Evolutionary conservation across 305 asterid species (phyloP).

Genomic region (Striga hermonthica): DNA sequence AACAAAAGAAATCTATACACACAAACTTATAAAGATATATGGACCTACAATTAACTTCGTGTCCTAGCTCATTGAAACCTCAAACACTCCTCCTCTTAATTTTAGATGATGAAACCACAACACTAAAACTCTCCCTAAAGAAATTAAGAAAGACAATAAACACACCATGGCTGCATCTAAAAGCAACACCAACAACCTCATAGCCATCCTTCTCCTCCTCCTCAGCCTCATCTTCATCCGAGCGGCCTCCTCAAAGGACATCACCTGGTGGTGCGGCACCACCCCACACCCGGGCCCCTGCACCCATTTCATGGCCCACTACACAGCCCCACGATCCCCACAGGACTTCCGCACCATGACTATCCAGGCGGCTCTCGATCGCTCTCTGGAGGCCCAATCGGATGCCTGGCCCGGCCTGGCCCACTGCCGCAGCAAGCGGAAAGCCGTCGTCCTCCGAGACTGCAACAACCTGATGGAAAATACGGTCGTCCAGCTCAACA

Average conservation of each 20-base stretch:
- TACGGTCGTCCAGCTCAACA: constrained; percentile 57
- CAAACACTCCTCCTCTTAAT: background rate
- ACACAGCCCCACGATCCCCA: constrained; percentile 29
- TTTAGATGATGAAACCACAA: background rate
- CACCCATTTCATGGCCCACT: constrained; percentile 47
- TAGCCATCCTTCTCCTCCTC: constrained; percentile 19
- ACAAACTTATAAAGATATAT: background rate
- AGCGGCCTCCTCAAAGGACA: constrained; percentile 21
- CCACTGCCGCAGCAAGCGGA: constrained; percentile 45
- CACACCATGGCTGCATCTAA: constrained; percentile 24
- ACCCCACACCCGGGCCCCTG: constrained; percentile 81
- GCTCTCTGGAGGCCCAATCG: constrained; percentile 41
- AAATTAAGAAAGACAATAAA: background rate
- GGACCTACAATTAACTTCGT: constrained; percentile 15
- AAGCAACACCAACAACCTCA: constrained; percentile 1
- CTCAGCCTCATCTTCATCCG: constrained; percentile 2
- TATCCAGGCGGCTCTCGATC: constrained; percentile 51
- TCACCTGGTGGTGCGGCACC: constrained; percentile 63
- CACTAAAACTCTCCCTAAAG: constrained; percentile 24
- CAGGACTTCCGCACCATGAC: constrained; percentile 62
- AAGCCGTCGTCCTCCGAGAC: constrained; percentile 44
- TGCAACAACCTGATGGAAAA: constrained; percentile 56
- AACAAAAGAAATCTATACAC: constrained; percentile 16
- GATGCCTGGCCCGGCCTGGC: constrained; percentile 29
- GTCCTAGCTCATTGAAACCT: background rate